Base-by-base conservation (phyloP, 805 yeast species). In the Pichia sporocuriosa region DNA sequence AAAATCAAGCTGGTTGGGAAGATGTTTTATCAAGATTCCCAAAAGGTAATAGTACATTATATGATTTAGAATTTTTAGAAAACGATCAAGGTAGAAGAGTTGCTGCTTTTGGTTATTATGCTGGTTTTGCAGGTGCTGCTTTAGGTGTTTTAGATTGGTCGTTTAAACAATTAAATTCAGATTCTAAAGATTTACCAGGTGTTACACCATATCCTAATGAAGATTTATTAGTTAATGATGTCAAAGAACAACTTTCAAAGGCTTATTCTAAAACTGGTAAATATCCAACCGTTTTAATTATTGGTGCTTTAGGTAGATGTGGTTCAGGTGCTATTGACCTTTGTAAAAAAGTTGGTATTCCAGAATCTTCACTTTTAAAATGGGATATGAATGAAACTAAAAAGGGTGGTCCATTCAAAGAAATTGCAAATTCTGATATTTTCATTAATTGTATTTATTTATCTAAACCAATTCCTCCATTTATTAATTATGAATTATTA, bases 111-210 rank as follows among this genome's bases (percentile, higher is more conserved):
- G 99, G 99, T n/a, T 93, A 77, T 72, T 90, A 90, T 63, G 98
- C 99, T 34, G 99, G 99, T n/a, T 93, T 93, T 62, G 98, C 97
- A 6, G 99, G 99, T 57, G 98, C 99, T 27, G 99, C 98, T 26
- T 67, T 93, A 42, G 98, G 98, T 56, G 72, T 90, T 39, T 77
- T 77, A 62, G 95, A 88, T 65, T 93, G 97, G 96, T 84, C 95
- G 38, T 82, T 84, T 68, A 90, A 90, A 65, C 90, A 85, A 63
- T 65, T 79, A 29, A 81, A 84, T 61, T 45, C 73, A 8, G 86
- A 79, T 56, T 57, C 68, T 42, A 77, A 79, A 61, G 79, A 86
- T 50, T 70, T 93, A 53, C 84, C 85, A 30, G 86, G 87, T 40
- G 84, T 89, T 32, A 58, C 77, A 25, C 94, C 97, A 33, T 90